Evolutionary conservation across 2,329 filamentous ascomycete species (phyloP).

Genomic region (Cladosporium sphaerospermum): DNA sequence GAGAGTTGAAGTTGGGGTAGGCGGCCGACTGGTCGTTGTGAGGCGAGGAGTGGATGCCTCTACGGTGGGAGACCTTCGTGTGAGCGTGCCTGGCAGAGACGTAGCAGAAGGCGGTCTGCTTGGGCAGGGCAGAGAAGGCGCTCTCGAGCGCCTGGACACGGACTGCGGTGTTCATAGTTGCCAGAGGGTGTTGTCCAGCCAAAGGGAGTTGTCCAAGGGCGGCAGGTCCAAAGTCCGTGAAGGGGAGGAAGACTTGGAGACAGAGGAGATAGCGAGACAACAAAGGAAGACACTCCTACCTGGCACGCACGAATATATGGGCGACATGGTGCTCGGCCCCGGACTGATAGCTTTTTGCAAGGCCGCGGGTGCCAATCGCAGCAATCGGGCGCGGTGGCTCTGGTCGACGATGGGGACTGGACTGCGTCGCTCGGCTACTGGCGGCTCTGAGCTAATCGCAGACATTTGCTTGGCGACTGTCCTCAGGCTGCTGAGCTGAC

Average conservation of each 20-base stretch:
- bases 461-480: too few relatives aligned
- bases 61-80: constrained; percentile 4
- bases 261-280: background rate
- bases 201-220: too few relatives aligned
- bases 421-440: constrained; percentile 7
- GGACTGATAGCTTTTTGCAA: constrained; percentile 4
- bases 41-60: constrained; percentile 9
- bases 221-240: background rate
- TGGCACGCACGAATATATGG: constrained; percentile 7
- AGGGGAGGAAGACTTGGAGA: background rate
- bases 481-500: too few relatives aligned
- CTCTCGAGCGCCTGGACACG: constrained; percentile 10
- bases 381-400: background rate
- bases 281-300: constrained; percentile 3
- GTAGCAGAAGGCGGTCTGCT: constrained; percentile 2
- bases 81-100: constrained; percentile 3
- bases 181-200: too few relatives aligned
- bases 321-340: constrained; percentile 7
- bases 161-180: constrained; percentile 1
- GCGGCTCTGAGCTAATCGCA: background rate
- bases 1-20: constrained; percentile 9
- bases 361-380: constrained; percentile 10
- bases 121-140: constrained; percentile 2
- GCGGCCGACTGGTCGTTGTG: constrained; percentile 10
- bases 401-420: background rate